phyloP scores from a whole-genome alignment of 73 alveolate genomes.

The Tetrahymena malaccensis region DNA sequence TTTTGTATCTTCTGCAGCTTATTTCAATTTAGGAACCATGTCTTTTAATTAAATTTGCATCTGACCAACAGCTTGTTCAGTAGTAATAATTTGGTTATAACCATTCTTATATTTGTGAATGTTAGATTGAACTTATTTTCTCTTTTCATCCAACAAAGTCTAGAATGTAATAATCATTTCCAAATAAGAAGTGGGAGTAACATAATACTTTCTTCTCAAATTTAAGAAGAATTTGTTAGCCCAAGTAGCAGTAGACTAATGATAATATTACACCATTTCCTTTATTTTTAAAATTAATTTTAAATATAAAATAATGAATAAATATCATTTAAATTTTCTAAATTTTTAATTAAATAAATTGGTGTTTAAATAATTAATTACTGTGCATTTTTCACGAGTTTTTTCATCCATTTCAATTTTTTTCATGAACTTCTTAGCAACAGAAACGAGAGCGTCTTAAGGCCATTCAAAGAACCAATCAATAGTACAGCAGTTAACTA shows the following conservation, averaged over 20 bases:
- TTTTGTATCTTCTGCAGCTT: conserved; percentile 96
- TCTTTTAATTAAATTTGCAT: conserved; percentile 93
- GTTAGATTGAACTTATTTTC: conserved; percentile 23
- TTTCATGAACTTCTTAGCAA: conserved; percentile 86
- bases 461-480: conserved; percentile 99
- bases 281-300: conserved; percentile 33
- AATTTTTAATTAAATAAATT: no score
- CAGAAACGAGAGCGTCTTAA: conserved; percentile 95
- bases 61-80: conserved; percentile 93
- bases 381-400: conserved; percentile 64
- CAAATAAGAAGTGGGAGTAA: conserved; percentile 98
- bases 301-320: conserved; percentile 15
- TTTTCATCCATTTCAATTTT: conserved; percentile 75
- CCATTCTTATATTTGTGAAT: conserved; percentile 65
- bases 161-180: conserved; percentile 97
- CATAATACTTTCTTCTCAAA: conserved; percentile 95
- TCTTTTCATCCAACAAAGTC: conserved; percentile 54
- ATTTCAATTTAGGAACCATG: conserved; percentile 92
- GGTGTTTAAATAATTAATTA: neutral
- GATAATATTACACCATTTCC: conserved; percentile 82
- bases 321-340: no score
- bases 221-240: conserved; percentile 81
- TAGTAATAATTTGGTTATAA: conserved; percentile 79
- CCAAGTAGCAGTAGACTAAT: conserved; percentile 79
- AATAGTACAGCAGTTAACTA: conserved; percentile 98